phyloP scores from a whole-genome alignment of 1,284 basidiomycete genomes.

The Termitomyces sp. region DNA sequence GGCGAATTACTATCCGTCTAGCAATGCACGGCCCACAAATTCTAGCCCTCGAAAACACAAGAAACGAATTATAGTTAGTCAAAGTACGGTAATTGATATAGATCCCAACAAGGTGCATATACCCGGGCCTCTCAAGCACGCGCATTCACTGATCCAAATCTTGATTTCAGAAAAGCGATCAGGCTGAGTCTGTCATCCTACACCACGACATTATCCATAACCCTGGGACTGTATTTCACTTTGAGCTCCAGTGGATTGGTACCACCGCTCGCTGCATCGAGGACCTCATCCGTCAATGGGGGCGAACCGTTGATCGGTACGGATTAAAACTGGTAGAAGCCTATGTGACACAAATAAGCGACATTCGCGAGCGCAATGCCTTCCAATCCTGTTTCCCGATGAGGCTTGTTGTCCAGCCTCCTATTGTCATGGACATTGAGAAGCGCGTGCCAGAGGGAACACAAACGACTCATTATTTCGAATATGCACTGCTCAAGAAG shows the following conservation, averaged over 20 bases:
- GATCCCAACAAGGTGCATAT: constrained; percentile 67
- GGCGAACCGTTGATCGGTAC: constrained; percentile 81
- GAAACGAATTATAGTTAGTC: constrained; percentile 76
- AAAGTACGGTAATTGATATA: constrained; percentile 84
- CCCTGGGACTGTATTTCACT: constrained; percentile 86
- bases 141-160: neutral
- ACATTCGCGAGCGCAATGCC: constrained; percentile 76
- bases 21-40: constrained; percentile 29
- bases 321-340: constrained; percentile 92
- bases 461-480: constrained; percentile 69
- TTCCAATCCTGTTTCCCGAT: constrained; percentile 88
- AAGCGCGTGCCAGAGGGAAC: constrained; percentile 62
- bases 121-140: neutral
- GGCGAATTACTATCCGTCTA: constrained; percentile 34
- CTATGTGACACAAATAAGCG: constrained; percentile 83
- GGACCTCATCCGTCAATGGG: constrained; percentile 83
- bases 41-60: constrained; percentile 42
- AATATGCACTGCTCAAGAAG: constrained; percentile 70
- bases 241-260: constrained; percentile 97
- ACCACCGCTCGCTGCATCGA: constrained; percentile 96
- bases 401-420: constrained; percentile 67
- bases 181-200: constrained; percentile 82
- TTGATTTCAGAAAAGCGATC: constrained; percentile 65
- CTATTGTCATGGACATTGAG: constrained; percentile 64
- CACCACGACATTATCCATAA: constrained; percentile 94